These are phyloP conservation scores for Barnettozyma hawaiiensis DNA, from an alignment of 1,139 yeast genomes.

Conservation along the genomic window DNA sequence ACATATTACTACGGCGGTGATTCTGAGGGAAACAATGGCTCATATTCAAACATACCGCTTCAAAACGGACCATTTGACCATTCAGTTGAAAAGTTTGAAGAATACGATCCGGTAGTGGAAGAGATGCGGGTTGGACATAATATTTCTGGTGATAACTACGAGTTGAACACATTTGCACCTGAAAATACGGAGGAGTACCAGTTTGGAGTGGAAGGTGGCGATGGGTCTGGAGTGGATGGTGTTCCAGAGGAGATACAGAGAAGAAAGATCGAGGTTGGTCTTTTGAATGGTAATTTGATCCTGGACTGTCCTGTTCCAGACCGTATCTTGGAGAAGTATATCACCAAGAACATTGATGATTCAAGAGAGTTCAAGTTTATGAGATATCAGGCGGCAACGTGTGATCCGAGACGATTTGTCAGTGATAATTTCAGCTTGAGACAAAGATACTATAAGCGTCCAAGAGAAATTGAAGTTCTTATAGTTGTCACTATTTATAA, in stretches of 20 bases:
- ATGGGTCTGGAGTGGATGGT: too few relatives aligned
- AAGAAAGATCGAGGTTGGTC: conserved; percentile 26
- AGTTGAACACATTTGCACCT: conserved; percentile 22
- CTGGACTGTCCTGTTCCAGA: conserved; percentile 64
- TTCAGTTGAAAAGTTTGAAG: conserved; percentile 5
- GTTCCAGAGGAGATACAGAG: conserved; percentile 22
- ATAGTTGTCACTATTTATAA: conserved; percentile 91
- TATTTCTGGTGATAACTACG: conserved; percentile 25
- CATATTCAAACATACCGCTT: conserved; percentile 14
- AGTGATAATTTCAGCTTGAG: conserved; percentile 74
- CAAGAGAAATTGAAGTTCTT: conserved; percentile 82
- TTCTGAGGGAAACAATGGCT: conserved; percentile 2
- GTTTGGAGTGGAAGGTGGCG: conserved; percentile 17
- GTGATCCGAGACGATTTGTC: conserved; percentile 75
- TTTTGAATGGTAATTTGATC: conserved; percentile 54
- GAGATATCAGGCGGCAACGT: conserved; percentile 81
- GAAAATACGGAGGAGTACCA: conserved; percentile 16
- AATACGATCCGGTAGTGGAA: conserved; percentile 15
- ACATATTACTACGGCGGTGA: conserved; percentile 18
- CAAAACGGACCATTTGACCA: conserved; percentile 9
- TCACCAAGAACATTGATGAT: conserved; percentile 39
- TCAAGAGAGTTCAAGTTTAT: conserved; percentile 73
- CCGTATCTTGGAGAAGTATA: conserved; percentile 45
- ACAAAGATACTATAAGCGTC: conserved; percentile 55
- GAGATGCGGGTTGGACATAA: conserved; percentile 17